Evolutionary conservation across 108 stramenopile species (phyloP).

Genomic region (Pseudonitzschia pungens): DNA sequence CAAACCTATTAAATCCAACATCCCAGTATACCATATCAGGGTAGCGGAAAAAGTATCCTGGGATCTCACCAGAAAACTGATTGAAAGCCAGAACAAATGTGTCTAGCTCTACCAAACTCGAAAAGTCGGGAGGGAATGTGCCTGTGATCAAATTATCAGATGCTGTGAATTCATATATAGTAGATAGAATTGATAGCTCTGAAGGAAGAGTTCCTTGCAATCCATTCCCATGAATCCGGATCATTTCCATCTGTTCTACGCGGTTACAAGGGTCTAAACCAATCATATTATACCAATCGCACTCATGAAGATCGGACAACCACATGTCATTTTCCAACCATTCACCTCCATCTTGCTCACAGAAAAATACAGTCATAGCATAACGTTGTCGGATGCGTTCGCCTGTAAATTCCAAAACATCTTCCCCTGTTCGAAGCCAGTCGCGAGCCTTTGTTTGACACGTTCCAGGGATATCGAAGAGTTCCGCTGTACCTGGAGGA

Average conservation of each 20-base stretch:
- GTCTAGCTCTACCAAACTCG: slow-evolving; percentile 37
- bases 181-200: slow-evolving; percentile 46
- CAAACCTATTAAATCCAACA: slow-evolving; percentile 48
- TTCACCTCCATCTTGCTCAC: slow-evolving; percentile 50
- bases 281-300: slow-evolving; percentile 49
- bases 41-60: slow-evolving; percentile 44
- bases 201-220: slow-evolving; percentile 47
- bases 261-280: slow-evolving; percentile 52
- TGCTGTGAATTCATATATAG: slow-evolving; percentile 45
- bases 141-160: slow-evolving; percentile 48
- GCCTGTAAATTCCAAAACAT: slow-evolving; percentile 43
- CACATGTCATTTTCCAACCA: slow-evolving; percentile 49
- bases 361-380: slow-evolving; percentile 48
- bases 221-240: slow-evolving; percentile 44
- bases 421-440: slow-evolving; percentile 48
- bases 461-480: slow-evolving; percentile 44
- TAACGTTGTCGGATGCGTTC: slow-evolving; percentile 51
- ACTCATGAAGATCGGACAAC: slow-evolving; percentile 53
- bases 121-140: slow-evolving; percentile 35
- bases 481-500: slow-evolving; percentile 34
- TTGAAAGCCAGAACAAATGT: slow-evolving; percentile 52
- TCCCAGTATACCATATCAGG: slow-evolving; percentile 54
- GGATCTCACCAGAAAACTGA: slow-evolving; percentile 53
- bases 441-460: slow-evolving; percentile 51
- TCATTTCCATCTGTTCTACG: slow-evolving; percentile 41